Evolutionary conservation across 2,329 filamentous ascomycete species (phyloP), one percentile per base, ranked within the genome.

Genomic region (Aureobasidium leucospermi): DNA sequence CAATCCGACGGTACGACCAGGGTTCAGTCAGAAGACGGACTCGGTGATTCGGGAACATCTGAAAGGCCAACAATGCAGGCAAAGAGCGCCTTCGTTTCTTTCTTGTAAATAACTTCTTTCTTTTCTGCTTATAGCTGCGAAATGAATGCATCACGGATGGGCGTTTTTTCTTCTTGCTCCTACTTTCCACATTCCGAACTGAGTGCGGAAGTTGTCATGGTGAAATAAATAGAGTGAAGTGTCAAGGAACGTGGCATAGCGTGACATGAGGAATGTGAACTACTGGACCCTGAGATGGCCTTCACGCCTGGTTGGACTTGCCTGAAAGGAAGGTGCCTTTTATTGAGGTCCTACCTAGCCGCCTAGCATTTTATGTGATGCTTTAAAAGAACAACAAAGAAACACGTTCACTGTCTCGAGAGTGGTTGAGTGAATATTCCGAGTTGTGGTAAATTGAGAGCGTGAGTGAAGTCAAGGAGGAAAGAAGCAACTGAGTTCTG

Each of bases 71-170:
- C 8, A 32, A 47, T 28, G 52, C 52, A 38, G 39, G 13, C 3
- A 39, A 57, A 8, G 19, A 16, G 19, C 28, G 4, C 13, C 16
- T 38, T 31, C 23, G 31, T 56, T 47, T 45, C 42, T 47, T 57
- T 31, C 19, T n/a, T 47, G 42, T 47, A 47, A 31, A 57, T 39
- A 39, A 4, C 16, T 36, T 10, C 4, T 43, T 19, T 57, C 15
- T 29, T 47, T 46, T 39, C 42, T 11, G 28, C 29, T 36, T 43
- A 45, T 56, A 56, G 41, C 10, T 29, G 39, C 16, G 11, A 45
- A 23, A 56, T 36, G 52, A 56, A 56, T 56, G 52, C 52, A 56
- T 56, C 10, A 45, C 29, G 29, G 29, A 56, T 29, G 11, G 31
- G 52, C 16, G 11, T 36, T 36, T 45, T 31, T 36, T 28, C 36